Evolutionary conservation across 1,139 yeast species (phyloP), one percentile per base, ranked within the genome.

Genomic region (Blastobotrys indianensis): DNA sequence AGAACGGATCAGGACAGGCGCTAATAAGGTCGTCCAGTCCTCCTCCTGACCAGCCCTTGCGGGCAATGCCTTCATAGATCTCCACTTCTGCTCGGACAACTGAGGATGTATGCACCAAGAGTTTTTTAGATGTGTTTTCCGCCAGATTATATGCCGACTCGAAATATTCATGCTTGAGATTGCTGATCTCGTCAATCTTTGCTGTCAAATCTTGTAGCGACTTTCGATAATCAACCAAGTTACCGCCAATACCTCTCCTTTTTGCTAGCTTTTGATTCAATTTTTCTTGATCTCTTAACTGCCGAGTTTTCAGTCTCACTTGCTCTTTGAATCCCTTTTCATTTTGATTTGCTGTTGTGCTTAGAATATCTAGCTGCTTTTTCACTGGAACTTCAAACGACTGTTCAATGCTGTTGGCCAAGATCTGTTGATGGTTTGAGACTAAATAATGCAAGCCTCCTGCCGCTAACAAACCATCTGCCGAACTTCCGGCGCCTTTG

Each of bases 21-120:
- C 64, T 58, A 25, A 78, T 66, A 44, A 86, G 66, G 28, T 76
- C 81, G 59, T 86, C 94, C 35, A 85, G 65, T 0, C 94, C 95
- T 16, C 92, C 92, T 8, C 94, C 95, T 9, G 84, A 74, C 87
- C 90, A 82, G 7, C 94, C 94, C 61, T 86, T 86, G 48, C 80
- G 73, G 0, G 95, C 94, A 32, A 87, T 78, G 16, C 85, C 82
- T 58, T 85, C 95, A 55, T 79, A 81, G 4, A 86, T 78, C 57
- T 85, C 94, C 31, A 87, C 77, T 58, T 86, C 92, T 1, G 94
- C 92, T 44, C 87, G 68, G 2, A 85, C 79, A 7, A 84, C 70
- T 0, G 84, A 74, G 0, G 88, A 85, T 1, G 86, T 74, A 49
- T 73, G 71, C 9, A 67, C 62, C 37, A 85, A 66, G 8, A 85